Percentiles rank a stretch among this genome's conserved stretches.
Evolutionary conservation across 192 early-diverging fungal genomes (phyloP).

Genomic region (Backusella circina): DNA sequence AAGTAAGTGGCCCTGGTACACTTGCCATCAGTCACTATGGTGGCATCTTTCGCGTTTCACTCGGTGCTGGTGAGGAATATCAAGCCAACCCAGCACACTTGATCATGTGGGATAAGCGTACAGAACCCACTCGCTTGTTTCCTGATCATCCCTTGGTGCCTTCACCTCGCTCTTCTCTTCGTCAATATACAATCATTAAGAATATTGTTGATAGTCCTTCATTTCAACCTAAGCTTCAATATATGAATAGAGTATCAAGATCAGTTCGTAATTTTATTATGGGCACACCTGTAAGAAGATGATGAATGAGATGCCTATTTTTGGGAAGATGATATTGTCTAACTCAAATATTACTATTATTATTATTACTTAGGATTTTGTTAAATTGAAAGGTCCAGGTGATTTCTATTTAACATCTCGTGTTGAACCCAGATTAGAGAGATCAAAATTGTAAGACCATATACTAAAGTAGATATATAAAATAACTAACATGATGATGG

Average conservation of each 20-base stretch:
- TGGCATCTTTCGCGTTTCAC: constrained; percentile 62
- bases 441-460: constrained; percentile 28
- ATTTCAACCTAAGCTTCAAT: constrained; percentile 34
- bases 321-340: not conserved
- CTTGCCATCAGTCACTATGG: constrained; percentile 64
- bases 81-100: constrained; percentile 62
- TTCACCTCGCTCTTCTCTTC: constrained; percentile 34
- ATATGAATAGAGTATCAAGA: constrained; percentile 13
- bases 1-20: constrained; percentile 61
- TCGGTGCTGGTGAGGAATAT: constrained; percentile 68
- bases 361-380: constrained; percentile 41
- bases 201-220: constrained; percentile 39
- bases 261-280: constrained; percentile 30
- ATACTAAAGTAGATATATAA: not conserved
- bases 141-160: constrained; percentile 32
- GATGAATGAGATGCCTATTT: not conserved
- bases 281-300: constrained; percentile 36
- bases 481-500: not conserved
- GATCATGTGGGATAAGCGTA: constrained; percentile 53
- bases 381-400: constrained; percentile 56
- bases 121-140: constrained; percentile 41
- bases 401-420: constrained; percentile 61
- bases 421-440: constrained; percentile 41
- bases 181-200: constrained; percentile 41
- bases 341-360: not conserved